phyloP scores from a whole-genome alignment of 108 stramenopile species.

The Cyclostephanos tholiformis region DNA sequence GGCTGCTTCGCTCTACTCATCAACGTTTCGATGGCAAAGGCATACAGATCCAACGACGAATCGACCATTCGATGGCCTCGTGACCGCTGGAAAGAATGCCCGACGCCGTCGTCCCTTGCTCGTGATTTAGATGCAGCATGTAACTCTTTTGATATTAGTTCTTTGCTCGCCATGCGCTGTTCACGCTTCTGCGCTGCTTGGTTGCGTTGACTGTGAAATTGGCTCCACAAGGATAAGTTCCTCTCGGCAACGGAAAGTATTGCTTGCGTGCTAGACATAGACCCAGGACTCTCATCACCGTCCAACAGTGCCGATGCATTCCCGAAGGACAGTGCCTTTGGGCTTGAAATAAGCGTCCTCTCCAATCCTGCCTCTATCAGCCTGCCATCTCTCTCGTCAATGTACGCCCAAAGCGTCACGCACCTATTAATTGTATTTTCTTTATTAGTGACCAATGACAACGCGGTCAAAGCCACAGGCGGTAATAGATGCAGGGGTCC shows the following conservation, averaged over 20 bases:
- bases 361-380: constrained; percentile 84
- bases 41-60: constrained; percentile 71
- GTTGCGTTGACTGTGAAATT: constrained; percentile 45
- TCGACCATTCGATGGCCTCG: constrained; percentile 82
- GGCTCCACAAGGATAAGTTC: constrained; percentile 58
- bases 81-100: constrained; percentile 64
- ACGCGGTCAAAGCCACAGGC: constrained; percentile 64
- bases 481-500: constrained; percentile 81
- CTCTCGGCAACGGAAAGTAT: constrained; percentile 66
- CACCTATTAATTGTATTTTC: constrained; percentile 57
- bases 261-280: constrained; percentile 41
- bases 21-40: constrained; percentile 46
- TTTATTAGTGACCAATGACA: constrained; percentile 55
- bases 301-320: constrained; percentile 65
- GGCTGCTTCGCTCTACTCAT: constrained; percentile 56
- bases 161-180: constrained; percentile 54
- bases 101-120: constrained; percentile 55
- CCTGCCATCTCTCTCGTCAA: constrained; percentile 78
- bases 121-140: constrained; percentile 11
- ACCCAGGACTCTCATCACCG: constrained; percentile 20
- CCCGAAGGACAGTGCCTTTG: constrained; percentile 64
- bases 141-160: constrained; percentile 53
- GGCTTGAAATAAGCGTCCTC: constrained; percentile 66
- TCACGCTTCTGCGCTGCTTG: constrained; percentile 67
- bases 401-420: constrained; percentile 86